Conservation (phyloP, 225 moss, liverwort and hornwort species). For the Lunularia cruciata region DNA sequence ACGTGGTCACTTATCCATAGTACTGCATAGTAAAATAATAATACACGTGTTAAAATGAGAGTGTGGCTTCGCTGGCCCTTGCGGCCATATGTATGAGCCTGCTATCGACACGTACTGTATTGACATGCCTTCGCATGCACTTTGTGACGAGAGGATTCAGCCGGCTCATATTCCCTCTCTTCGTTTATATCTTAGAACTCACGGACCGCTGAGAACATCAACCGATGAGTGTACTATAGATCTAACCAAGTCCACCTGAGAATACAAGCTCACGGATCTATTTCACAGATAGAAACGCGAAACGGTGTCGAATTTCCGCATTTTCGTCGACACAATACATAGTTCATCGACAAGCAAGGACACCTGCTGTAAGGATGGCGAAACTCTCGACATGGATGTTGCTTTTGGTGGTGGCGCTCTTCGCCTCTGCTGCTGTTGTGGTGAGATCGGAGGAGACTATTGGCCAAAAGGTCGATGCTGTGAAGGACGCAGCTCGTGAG, state of each 20-base stretch:
- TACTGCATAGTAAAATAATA: background rate
- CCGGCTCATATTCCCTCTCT: background rate
- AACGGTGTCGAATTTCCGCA: no score
- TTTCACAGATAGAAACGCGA: no score
- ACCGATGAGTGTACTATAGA: background rate
- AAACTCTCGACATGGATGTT: background rate
- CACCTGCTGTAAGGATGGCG: background rate
- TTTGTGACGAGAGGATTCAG: background rate
- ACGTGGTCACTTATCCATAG: constrained; percentile 2
- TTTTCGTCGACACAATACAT: background rate
- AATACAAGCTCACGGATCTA: no score
- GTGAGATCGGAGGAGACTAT: constrained; percentile 14
- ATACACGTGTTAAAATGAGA: background rate
- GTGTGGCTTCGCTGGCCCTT: background rate
- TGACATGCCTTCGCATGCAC: constrained; percentile 8
- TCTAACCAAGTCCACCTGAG: background rate
- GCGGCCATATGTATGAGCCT: background rate
- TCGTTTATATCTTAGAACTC: background rate
- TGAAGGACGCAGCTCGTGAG: background rate
- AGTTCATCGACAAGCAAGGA: background rate
- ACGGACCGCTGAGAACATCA: background rate
- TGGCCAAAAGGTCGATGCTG: constrained; percentile 8
- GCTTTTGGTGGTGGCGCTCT: constrained; percentile 4
- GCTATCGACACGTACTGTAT: background rate
- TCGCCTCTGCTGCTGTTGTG: constrained; percentile 1